Evolutionary conservation across 805 yeast species (phyloP), one percentile per base, ranked within the genome.

Genomic region (Metschnikowia henanensis): DNA sequence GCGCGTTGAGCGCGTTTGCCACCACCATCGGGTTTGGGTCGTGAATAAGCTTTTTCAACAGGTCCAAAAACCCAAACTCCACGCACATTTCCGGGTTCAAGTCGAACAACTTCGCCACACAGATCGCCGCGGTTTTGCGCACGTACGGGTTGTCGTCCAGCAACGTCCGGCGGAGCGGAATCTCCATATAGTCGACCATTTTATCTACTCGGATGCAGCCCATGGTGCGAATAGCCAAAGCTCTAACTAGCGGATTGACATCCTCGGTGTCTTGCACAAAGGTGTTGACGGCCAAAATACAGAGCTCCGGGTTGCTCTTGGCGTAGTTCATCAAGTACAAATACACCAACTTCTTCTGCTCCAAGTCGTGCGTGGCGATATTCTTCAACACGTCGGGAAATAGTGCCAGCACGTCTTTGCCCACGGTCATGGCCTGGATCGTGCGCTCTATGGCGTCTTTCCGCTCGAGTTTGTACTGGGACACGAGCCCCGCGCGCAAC

Each of bases 1-100:
- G 73, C 0, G 98, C 85, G 28, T 84, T 82, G 34, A 92, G 83
- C 1, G 97, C 89, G 62, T 94, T 94, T 23, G 98, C 97, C 28
- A 94, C 94, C 20, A 92, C 99, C 94, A 91, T 90, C 38, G 97
- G 98, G 62, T 95, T 94, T 3, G 91, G 69, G 64, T 94, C 99
- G 45, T 81, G 83, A 19, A 94, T 73, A 43, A 94, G 67, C 9
- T 72, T 73, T 49, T 84, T 72, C 51, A 94, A 71, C 46, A 75
- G 77, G 21, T 80, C 82, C 47, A 94, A 64, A 50, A 94, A 91
- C 5, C 97, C 97, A 56, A 85, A 83, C 58, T 92, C 97, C 33
- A 88, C 63, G 58, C 97, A 89, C 65, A 87, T 73, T 39, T 79
- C 78, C 20, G 91, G 80, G 57, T 87, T 84, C 58, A 92, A 71